Conservation (phyloP, 805 yeast genomes). For the Saccharomycopsis lassenensis region DNA sequence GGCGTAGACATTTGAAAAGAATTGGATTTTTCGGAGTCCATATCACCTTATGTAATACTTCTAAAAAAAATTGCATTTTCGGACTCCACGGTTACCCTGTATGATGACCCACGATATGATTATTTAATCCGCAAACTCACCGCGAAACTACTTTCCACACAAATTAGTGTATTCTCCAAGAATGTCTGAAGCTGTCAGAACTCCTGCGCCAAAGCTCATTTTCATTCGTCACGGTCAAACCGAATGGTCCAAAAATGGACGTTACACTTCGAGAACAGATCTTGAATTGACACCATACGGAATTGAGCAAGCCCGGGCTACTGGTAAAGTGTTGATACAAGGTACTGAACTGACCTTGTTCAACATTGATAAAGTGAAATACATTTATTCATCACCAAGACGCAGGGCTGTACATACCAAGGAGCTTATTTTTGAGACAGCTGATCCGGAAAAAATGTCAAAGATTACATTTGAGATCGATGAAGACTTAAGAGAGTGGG, state of each 20-base stretch:
- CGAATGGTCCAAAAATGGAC: slow-evolving; percentile 89
- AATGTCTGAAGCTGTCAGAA: too few species aligned
- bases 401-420: slow-evolving; percentile 67
- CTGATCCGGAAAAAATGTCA: slow-evolving; percentile 33
- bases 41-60: too few species aligned
- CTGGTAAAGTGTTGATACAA: slow-evolving; percentile 65
- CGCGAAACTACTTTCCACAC: too few species aligned
- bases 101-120: too few species aligned
- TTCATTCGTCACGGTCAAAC: slow-evolving; percentile 85
- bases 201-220: slow-evolving; percentile 53
- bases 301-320: slow-evolving; percentile 58
- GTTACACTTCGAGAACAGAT: slow-evolving; percentile 82
- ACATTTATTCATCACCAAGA: slow-evolving; percentile 74
- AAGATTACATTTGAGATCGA: slow-evolving; percentile 38
- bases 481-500: slow-evolving; percentile 86
- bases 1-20: too few species aligned
- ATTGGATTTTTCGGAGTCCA: too few species aligned
- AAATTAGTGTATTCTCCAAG: too few species aligned
- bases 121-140: too few species aligned
- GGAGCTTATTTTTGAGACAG: slow-evolving; percentile 43
- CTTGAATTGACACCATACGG: slow-evolving; percentile 71
- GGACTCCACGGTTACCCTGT: too few species aligned
- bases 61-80: too few species aligned
- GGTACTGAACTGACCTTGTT: slow-evolving; percentile 40
- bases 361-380: slow-evolving; percentile 49